Evolutionary conservation across 2,329 filamentous ascomycete genomes (phyloP).

Genomic region (Scedosporium dehoogii): DNA sequence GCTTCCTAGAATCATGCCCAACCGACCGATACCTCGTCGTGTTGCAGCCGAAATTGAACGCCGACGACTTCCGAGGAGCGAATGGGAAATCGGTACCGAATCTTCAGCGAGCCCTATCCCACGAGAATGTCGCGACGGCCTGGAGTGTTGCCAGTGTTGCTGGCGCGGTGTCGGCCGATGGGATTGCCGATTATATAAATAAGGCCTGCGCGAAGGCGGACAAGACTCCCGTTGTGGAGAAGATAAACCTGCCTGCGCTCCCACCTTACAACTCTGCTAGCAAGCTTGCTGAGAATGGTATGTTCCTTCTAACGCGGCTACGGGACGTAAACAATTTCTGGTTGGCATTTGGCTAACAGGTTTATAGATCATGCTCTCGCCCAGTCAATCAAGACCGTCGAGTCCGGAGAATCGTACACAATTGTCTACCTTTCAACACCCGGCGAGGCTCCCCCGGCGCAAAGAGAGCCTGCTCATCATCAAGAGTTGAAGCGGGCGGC

Average conservation of each 20-base stretch:
- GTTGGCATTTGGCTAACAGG: conserved; percentile 5
- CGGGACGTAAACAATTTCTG: conserved; percentile 6
- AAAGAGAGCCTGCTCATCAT: conserved; percentile 45
- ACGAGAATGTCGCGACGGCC: conserved; percentile 24
- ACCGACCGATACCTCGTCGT: conserved; percentile 70
- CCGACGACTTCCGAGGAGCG: conserved; percentile 49
- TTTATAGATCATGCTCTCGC: conserved; percentile 41
- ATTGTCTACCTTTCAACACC: conserved; percentile 60
- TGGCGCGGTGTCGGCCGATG: conserved; percentile 32
- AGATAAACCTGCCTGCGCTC: conserved; percentile 30
- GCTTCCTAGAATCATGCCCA: conserved; percentile 56
- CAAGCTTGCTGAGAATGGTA: conserved; percentile 39
- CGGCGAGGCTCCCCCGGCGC: conserved; percentile 6
- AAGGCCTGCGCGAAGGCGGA: conserved; percentile 32
- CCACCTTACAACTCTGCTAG: conserved; percentile 30
- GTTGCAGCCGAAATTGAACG: conserved; percentile 64
- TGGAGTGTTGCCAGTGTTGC: conserved; percentile 49
- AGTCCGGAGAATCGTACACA: conserved; percentile 48
- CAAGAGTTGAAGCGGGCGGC: conserved; percentile 62
- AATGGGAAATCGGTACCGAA: conserved; percentile 29
- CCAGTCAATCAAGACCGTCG: conserved; percentile 31
- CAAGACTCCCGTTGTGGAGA: conserved; percentile 26
- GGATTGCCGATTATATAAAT: conserved; percentile 34
- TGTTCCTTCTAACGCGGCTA: neutral
- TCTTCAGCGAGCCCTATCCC: conserved; percentile 32